Conservation (phyloP, 768 basidiomycete genomes). For the Galerina marginata region DNA sequence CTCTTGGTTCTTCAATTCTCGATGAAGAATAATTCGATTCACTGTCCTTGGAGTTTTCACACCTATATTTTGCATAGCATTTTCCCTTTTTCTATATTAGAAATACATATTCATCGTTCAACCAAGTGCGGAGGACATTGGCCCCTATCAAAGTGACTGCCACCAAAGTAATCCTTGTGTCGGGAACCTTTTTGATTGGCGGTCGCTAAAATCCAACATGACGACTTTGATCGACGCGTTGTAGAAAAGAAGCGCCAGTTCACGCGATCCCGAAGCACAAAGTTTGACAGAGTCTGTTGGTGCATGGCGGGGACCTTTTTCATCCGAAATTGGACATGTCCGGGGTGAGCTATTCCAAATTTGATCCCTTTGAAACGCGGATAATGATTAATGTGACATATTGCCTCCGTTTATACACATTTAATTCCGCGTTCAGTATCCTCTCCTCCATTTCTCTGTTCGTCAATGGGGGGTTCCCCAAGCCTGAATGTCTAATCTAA, state of each 20-base stretch:
- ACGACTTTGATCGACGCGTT: slow-evolving; percentile 24
- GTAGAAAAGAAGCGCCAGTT: slow-evolving; percentile 19
- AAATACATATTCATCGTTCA: slow-evolving; percentile 21
- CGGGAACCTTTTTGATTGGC: slow-evolving; percentile 1
- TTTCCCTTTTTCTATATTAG: slow-evolving; percentile 25
- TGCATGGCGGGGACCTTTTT: slow-evolving; percentile 41
- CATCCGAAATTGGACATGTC: slow-evolving; percentile 28
- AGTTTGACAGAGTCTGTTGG: slow-evolving; percentile 16
- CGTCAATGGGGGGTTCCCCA: slow-evolving; percentile 13
- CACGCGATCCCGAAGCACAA: slow-evolving; percentile 16
- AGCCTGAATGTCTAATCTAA: slow-evolving; percentile 18
- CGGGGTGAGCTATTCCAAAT: slow-evolving; percentile 31
- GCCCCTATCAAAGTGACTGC: not conserved
- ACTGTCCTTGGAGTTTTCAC: slow-evolving; percentile 12
- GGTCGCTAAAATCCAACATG: slow-evolving; percentile 10
- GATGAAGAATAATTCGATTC: slow-evolving; percentile 40
- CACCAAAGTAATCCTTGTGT: no score
- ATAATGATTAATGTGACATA: slow-evolving; percentile 34
- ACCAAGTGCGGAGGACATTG: not conserved
- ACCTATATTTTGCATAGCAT: slow-evolving; percentile 28
- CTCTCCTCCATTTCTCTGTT: slow-evolving; percentile 17
- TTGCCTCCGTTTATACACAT: slow-evolving; percentile 31
- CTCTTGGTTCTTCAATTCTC: slow-evolving; percentile 92
- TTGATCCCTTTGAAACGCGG: slow-evolving; percentile 48
- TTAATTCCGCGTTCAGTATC: slow-evolving; percentile 31